Evolutionary conservation across 2,329 filamentous ascomycete species (phyloP), one percentile per base, ranked within the genome.

Genomic region (Exophiala sideris): DNA sequence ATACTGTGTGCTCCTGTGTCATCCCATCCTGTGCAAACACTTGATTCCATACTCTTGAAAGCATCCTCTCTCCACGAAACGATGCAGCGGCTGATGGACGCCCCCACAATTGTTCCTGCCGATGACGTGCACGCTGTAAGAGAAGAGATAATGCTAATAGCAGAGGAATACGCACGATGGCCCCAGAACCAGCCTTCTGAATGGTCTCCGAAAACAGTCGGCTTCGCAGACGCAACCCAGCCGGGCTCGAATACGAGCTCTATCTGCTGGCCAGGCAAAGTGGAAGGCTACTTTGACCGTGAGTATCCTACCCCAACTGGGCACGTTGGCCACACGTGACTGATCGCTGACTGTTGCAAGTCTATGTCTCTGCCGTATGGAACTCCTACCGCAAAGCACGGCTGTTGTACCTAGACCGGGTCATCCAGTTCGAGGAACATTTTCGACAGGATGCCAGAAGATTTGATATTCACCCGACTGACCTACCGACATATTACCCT

Each of bases 251-350:
- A 5, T 29, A 29, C 41, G 8, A 24, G 41, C 8, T n/a, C 41
- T 20, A 44, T 44, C 14, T 44, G 29, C 14, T 44, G 41, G 41
- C 41, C 18, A 6, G 41, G 41, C 8, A 44, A 29, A 24, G n/a
- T 44, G n/a, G 41, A 44, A 29, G 29, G 41, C 21, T 44, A 44
- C 14, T 44, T 44, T n/a, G 41, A 44, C 14, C 41, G 41, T 44
- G 14, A 44, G 41, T 44, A 1, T 12, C 12, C 8, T 20, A 21
- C 21, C n/a, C 10, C 1, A 11, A 3, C 16, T 32, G 21, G 20
- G 5, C 14, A n/a, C 21, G 20, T 9, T 24, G 20, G n/a, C 20
- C 39, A 24, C 10, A 2, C n/a, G 2, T 12, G 20, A 32, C n/a
- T 11, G 18, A n/a, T 24, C 14, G 7, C 41, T 44, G 21, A 44